Conservation (phyloP, 345 rosid species). For the Bretschneidera sinensis region DNA sequence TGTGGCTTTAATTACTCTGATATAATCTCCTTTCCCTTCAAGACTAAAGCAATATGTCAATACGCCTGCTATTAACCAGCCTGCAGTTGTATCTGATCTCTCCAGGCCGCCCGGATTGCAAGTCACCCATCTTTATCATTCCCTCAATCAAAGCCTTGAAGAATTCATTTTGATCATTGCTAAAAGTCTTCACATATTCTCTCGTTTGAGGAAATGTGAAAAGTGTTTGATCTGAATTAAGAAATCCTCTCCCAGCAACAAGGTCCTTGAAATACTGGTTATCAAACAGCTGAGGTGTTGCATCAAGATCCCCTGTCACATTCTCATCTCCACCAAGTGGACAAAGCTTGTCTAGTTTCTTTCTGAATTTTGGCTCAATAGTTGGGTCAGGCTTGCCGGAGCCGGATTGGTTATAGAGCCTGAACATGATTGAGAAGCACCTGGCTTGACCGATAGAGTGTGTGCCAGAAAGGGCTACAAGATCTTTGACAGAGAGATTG, state of each 20-base stretch:
- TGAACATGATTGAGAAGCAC: slow-evolving; percentile 77
- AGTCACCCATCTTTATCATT: slow-evolving; percentile 85
- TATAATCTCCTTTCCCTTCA: background rate
- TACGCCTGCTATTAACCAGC: slow-evolving; percentile 41
- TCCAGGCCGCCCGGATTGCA: slow-evolving; percentile 65
- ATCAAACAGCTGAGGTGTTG: slow-evolving; percentile 62
- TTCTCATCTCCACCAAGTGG: slow-evolving; percentile 67
- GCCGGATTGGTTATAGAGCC: slow-evolving; percentile 94
- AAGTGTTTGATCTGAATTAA: slow-evolving; percentile 85
- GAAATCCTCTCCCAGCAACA: slow-evolving; percentile 77
- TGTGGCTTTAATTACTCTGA: background rate
- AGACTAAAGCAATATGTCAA: slow-evolving; percentile 3
- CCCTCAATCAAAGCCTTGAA: slow-evolving; percentile 65
- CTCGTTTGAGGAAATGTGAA: slow-evolving; percentile 52
- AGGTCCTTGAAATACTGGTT: slow-evolving; percentile 81
- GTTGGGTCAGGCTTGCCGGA: slow-evolving; percentile 63
- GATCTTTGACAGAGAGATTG: slow-evolving; percentile 67
- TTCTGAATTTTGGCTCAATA: slow-evolving; percentile 45
- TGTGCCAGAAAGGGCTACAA: slow-evolving; percentile 94
- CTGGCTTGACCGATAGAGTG: slow-evolving; percentile 87
- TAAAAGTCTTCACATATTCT: slow-evolving; percentile 43
- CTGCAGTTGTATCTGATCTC: slow-evolving; percentile 72
- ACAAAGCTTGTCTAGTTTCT: slow-evolving; percentile 61
- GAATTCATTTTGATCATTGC: slow-evolving; percentile 46
- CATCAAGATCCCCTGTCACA: slow-evolving; percentile 63